A percentile compares a stretch with the other conserved stretches of the same genome.
Evolutionary conservation across 139 green algal species (phyloP).

Genomic region (Chlamydomonas urium): DNA sequence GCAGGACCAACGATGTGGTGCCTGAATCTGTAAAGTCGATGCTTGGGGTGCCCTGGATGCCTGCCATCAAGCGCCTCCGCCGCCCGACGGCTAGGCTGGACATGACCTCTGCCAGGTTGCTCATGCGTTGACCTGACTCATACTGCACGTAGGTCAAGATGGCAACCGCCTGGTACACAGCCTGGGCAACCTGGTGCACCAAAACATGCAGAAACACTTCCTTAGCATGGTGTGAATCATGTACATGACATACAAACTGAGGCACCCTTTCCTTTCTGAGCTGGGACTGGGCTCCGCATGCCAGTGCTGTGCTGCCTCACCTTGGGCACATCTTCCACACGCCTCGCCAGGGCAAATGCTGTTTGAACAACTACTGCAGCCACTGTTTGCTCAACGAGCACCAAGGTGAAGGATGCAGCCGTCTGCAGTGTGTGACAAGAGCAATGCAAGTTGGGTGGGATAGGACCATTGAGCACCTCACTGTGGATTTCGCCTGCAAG

Average conservation of each 20-base stretch:
- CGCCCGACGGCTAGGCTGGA: no score
- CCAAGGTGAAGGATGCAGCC: not conserved
- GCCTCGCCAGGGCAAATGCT: not conserved
- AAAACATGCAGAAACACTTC: not conserved
- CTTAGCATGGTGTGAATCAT: not conserved
- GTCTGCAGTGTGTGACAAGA: no score
- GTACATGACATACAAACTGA: not conserved
- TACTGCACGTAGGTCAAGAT: no score
- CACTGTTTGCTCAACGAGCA: not conserved
- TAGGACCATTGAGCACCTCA: no score
- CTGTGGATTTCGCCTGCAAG: not conserved
- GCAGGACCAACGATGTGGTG: not conserved
- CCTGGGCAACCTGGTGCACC: not conserved
- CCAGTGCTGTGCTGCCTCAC: not conserved
- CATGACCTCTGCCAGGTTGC: no score
- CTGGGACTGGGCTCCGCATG: no score
- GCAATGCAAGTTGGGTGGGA: no score
- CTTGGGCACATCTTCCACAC: not conserved
- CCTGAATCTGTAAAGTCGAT: no score
- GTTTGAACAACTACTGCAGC: slow-evolving; percentile 3
- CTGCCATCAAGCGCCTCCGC: no score
- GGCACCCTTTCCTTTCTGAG: not conserved
- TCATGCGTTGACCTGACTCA: no score
- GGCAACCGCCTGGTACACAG: not conserved
- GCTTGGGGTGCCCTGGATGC: no score